Conservation (phyloP, 1,139 yeast genomes). For the Debaryomyces coudertii region DNA sequence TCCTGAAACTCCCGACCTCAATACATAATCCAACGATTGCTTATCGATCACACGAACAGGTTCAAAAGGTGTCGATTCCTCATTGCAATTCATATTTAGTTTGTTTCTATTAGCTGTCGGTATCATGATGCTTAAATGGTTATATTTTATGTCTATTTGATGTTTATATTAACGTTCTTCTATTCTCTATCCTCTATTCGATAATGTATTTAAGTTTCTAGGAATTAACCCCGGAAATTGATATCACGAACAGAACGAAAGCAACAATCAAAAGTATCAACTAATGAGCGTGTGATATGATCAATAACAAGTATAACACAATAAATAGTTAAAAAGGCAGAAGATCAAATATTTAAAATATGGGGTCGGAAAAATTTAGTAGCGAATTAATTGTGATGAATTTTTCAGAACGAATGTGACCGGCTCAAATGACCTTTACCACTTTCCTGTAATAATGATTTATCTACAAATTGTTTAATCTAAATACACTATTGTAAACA, state of each 20-base stretch:
- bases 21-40: constrained; percentile 74
- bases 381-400: constrained; percentile 7
- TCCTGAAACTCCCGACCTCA: constrained; percentile 89
- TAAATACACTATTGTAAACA: neutral
- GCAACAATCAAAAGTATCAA: neutral
- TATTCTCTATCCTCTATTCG: too few relatives aligned
- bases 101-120: constrained; percentile 8
- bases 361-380: constrained; percentile 11
- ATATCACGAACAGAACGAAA: neutral
- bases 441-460: neutral
- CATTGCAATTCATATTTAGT: constrained; percentile 21
- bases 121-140: constrained; percentile 4
- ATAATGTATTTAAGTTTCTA: neutral
- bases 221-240: neutral
- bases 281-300: neutral
- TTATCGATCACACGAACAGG: constrained; percentile 44
- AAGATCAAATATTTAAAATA: constrained; percentile 6
- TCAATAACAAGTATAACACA: neutral
- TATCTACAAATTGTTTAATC: neutral
- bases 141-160: neutral
- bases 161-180: neutral
- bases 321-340: neutral
- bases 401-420: constrained; percentile 5
- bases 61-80: constrained; percentile 33
- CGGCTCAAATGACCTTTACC: constrained; percentile 9